Evolutionary conservation across 2,329 filamentous ascomycete species (phyloP), one percentile per base, ranked within the genome.

Genomic region (Sclerotinia subarctica): DNA sequence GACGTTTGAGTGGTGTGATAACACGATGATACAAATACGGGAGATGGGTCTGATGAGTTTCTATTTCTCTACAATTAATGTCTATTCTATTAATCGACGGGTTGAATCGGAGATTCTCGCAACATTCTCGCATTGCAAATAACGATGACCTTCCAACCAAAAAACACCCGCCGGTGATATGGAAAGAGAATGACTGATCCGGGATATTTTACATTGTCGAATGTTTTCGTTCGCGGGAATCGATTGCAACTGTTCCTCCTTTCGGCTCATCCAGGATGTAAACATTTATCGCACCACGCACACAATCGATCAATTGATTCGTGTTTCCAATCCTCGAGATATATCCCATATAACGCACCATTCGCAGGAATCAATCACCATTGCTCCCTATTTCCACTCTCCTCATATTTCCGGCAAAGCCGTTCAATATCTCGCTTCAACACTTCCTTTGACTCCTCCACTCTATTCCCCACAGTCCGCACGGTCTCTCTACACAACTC

Each of bases 341-440:
- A 35, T 35, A 35, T 38, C 11, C n/a, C 17, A 29, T 29, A 17
- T 29, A 29, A 15, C 19, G 42, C 38, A 60, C 11, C n/a, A 29
- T 46, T 46, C 13, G 21, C 11, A 60, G 19, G 7, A 32, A n/a
- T 49, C 47, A 57, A 56, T 68, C 52, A 72, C 71, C 73, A 73
- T 68, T 70, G 42, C 73, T 7, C 77, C 75, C 69, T 66, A 26
- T 53, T 51, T 21, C 62, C 54, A 52, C 77, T 74, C 68, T 72
- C 70, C 68, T 80, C 78, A 54, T 70, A 69, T 58, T 74, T 72
- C 42, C 69, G 67, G 24, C 68, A 69, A 26, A 73, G 52, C 56
- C 49, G 64, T 26, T 70, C 68, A 53, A 72, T 63, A 42, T 70
- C 71, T 24, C 68, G 71, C 68, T 64, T 68, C 59, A 69, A 71